Base-by-base conservation (phyloP, 169 alveolate genomes). In the Eimeria tenella region DNA sequence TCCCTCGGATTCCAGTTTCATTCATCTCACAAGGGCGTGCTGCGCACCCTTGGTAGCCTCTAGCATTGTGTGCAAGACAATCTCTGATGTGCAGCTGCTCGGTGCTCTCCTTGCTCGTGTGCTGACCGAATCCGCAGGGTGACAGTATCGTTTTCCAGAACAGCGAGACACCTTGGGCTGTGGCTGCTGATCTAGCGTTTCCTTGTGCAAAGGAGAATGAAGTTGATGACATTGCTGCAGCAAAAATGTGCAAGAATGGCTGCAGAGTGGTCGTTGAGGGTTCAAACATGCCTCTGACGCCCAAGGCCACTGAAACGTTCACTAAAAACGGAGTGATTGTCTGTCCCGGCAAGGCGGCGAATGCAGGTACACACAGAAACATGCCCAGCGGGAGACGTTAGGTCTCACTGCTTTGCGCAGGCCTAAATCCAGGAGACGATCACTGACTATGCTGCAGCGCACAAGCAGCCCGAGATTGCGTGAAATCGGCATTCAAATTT, bases 141-240 rank as follows among this genome's bases (percentile, higher is more conserved):
- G 50, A 52, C 7, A 9, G 5, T 6, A 52, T 87, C 25, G 52
- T 19, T 21, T 93, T 68, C 49, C 60, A 79, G 73, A 42, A 5
- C 21, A 83, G 19, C 5, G 60, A 68, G 23, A 71, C 79, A 53
- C 96, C 96, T 93, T 88, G 96, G 95, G 21, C 87, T 83, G n/a
- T 97, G 94, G 50, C 96, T 93, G 31, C 93, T 96, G 83, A 93
- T 13, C 13, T 93, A 0, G 98, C 98, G 8, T 96, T 97, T 90
- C 98, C 98, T 5, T 97, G 98, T 90, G 98, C 98, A 23, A 97
- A 97, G 79, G 97, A 97, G 92, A 97, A 97, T 87, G 98, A 97
- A 95, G 93, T 97, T 65, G 90, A 77, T 55, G 95, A 87, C 15
- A 95, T 94, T 17, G 98, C 95, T 90, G 98, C 98, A 5, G 83